Base-by-base conservation (phyloP, 345 rosid species). In the Cardiospermum halicacabum region DNA sequence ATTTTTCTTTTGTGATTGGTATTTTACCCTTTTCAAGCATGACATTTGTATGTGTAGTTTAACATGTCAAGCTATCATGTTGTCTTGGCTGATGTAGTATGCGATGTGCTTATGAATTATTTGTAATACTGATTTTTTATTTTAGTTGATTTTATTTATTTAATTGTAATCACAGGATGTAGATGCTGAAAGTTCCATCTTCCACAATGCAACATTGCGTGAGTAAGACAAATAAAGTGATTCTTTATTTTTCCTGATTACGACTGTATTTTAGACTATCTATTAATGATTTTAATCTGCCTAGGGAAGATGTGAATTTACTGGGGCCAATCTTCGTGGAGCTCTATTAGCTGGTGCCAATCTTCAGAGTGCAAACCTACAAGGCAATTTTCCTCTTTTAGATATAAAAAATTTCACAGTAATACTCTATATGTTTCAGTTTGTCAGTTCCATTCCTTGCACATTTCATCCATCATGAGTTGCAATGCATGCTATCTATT, bases 301-400 rank as follows among this genome's bases (percentile, higher is more conserved):
- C 79, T 79, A 76, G 86, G 74, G 77, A 88, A 92, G 98, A 82
- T 93, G 98, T 79, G 96, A 90, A 77, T 93, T 90, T 77, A 86
- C 92, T 16, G 73, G 87, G 15, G 96, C 97, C 57, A 88, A 90
- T 72, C 96, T 93, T 72, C 85, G 86, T 56, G 94, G 96, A 62
- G 92, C 97, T 59, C 62, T 88, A 62, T 72, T 93, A 79, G 86
- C 96, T 71, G 98, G 92, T 70, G 77, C 94, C 53, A 85, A 65
- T 85, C 97, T 93, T 80, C 92, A 90, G 77, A 90, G 97, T 85
- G 97, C 97, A 67, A 93, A 88, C 77, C 73, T 93, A 28, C 96
- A 90, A 85, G 97, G 97, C 74, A 75, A 75, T 19, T 51, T 37
- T 69, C 58, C 10, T 43, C 22, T 3, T 16, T 45, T 31, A 5